Conservation (phyloP, 371 early-diverging fungal genomes). For the Parasitella parasitica region DNA sequence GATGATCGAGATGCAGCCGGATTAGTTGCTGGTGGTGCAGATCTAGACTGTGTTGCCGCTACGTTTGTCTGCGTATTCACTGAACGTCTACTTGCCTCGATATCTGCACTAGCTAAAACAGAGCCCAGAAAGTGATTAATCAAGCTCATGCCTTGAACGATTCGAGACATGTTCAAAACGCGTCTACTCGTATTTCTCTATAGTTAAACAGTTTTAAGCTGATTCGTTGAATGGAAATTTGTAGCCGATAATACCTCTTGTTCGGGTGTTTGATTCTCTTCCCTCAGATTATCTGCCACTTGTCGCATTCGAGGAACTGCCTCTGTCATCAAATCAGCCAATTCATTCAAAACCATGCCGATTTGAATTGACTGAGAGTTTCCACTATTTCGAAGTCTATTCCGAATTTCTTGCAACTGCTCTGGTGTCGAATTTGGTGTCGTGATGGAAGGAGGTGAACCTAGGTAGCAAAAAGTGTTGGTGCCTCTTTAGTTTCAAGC, state of each 20-base stretch:
- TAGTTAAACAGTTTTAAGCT: not conserved
- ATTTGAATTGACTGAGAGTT: slow-evolving; percentile 40
- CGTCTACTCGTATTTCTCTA: slow-evolving; percentile 11
- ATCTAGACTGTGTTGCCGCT: not conserved
- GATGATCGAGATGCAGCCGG: not conserved
- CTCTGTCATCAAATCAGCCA: slow-evolving; percentile 38
- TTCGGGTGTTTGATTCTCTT: slow-evolving; percentile 22
- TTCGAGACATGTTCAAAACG: slow-evolving; percentile 34
- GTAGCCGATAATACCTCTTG: slow-evolving; percentile 11
- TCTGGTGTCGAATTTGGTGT: slow-evolving; percentile 16
- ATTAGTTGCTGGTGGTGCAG: not conserved
- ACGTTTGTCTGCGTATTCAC: not conserved
- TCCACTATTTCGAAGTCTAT: slow-evolving; percentile 32
- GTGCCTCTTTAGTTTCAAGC: not conserved
- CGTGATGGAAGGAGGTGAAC: not conserved
- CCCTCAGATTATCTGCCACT: slow-evolving; percentile 29
- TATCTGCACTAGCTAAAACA: slow-evolving; percentile 44
- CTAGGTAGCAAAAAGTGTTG: not conserved
- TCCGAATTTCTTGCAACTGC: slow-evolving; percentile 38
- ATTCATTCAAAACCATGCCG: slow-evolving; percentile 42
- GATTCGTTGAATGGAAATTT: not conserved
- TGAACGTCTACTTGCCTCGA: slow-evolving; percentile 17
- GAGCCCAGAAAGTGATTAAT: slow-evolving; percentile 49
- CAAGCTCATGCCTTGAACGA: slow-evolving; percentile 51
- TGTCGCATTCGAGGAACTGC: slow-evolving; percentile 38